phyloP scores from a whole-genome alignment of 2,329 filamentous ascomycete species.

The Endoconidiophora laricicola region DNA sequence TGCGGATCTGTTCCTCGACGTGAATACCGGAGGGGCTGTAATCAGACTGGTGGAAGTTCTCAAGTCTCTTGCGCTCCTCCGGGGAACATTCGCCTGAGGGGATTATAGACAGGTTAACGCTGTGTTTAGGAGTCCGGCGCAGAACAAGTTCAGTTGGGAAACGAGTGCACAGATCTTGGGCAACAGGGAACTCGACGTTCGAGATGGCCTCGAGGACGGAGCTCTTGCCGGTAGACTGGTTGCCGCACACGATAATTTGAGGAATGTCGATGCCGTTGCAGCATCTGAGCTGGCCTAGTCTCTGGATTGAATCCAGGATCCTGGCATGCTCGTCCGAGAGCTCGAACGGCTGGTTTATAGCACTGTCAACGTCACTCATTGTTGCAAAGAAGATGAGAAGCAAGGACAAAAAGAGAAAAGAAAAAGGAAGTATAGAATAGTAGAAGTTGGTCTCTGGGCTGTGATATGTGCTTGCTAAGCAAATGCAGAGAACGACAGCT shows the following conservation, averaged over 20 bases:
- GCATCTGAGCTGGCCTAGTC: constrained; percentile 13
- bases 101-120: not conserved
- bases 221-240: constrained; percentile 17
- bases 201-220: constrained; percentile 16
- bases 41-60: not conserved
- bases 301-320: constrained; percentile 12
- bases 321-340: not conserved
- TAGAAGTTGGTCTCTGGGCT: too few species aligned
- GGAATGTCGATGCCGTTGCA: constrained; percentile 14
- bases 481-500: too few species aligned
- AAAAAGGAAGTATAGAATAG: too few species aligned
- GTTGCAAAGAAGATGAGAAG: too few species aligned
- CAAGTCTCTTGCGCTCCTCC: not conserved
- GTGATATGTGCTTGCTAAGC: too few species aligned
- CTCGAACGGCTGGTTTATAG: not conserved
- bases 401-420: too few species aligned
- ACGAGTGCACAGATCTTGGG: constrained; percentile 14
- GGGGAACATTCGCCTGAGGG: not conserved
- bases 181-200: constrained; percentile 15
- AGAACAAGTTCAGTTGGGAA: constrained; percentile 16
- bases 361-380: too few species aligned
- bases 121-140: constrained; percentile 3
- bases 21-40: too few species aligned
- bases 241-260: constrained; percentile 16
- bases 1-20: constrained; percentile 5